Evolutionary conservation across 2,329 filamentous ascomycete species (phyloP), one percentile per base, ranked within the genome.

Genomic region (Chaetomium globosum): DNA sequence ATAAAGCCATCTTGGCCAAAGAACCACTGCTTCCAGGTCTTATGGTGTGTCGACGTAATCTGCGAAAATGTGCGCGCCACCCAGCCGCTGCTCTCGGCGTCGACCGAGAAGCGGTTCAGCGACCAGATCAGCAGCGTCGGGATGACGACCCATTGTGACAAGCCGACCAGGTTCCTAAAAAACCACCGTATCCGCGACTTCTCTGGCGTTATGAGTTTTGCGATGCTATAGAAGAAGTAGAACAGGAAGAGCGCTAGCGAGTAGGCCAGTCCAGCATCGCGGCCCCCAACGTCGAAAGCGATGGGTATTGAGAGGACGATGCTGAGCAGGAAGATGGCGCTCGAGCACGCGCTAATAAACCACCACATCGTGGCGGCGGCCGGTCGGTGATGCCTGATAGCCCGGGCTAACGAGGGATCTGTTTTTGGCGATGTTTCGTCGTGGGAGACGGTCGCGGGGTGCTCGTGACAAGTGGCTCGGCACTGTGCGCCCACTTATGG

Each of bases 301-400:
- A 99, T 89, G 68, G 95, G 95, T 76, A 99, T 95, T 68, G 93
- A 97, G 76, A 98, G 90, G 75, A 98, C 88, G 77, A 97, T 93
- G 80, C 91, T 91, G 79, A 93, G 85, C 73, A 98, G 88, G 80
- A 97, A 98, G 79, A 92, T 80, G 75, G 89, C 83, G 80, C 92
- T 92, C 75, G 92, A 92, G 72, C 93, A 76, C 77, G 89, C 85
- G 76, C 89, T 89, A 78, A 93, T 87, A 78, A 94, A 83, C 89
- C 83, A 85, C 83, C 89, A 93, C 91, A 97, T 96, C 59, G 63
- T 69, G 66, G 70, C 64, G 62, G 67, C 52, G 63, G 54, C 52
- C 58, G 66, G 59, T 43, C 58, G 59, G 57, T 55, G 54, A 63
- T 63, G 66, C 65, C 70, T 69, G 59, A 65, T 65, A 65, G 65